Evolutionary conservation across 352 stramenopile species (phyloP), one percentile per base, ranked within the genome.

Genomic region (Aphanomyces stellatus): DNA sequence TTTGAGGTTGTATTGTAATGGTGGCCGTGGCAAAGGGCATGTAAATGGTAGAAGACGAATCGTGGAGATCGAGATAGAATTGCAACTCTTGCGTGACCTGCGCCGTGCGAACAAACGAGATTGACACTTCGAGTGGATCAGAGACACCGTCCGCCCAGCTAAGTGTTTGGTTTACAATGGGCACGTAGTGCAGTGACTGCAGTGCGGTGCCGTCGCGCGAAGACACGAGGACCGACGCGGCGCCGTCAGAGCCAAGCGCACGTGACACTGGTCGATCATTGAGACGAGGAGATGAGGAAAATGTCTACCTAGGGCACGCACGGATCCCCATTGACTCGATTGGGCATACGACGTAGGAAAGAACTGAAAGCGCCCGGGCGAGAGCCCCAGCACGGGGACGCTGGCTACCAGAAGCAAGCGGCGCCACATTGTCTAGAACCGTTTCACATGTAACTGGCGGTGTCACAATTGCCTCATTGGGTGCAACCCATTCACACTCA

Each of bases 121-220:
- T 62, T n/a, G 85, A 49, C n/a, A 93, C 69, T 41, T 75, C 53
- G 43, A 80, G 71, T 13, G 86, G 79, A 15, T 65, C 74, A 0
- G 63, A 59, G 48, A 89, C 80, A 2, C 82, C 82, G 0, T 88
- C 73, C 1, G 62, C 53, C 84, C 84, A 93, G 22, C 33, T 42
- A 3, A 93, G 3, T 0, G 64, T 55, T 51, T 33, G 41, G 60
- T 70, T 53, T 6, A 74, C 51, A 2, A 88, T 30, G 13, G 72
- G 42, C 27, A 74, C 62, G 61, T 85, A 93, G 69, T 93, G 81
- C 15, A 87, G 41, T 2, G 64, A 69, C 24, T 75, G 71, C 6
- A 77, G 7, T 13, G 80, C 85, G 0, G 79, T 79, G 55, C 66
- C 77, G 53, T 90, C 75, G 7, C 76, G 37, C 5, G 81, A 81